Conservation (phyloP, 2,329 filamentous ascomycete species). For the Colletotrichum sojae region DNA sequence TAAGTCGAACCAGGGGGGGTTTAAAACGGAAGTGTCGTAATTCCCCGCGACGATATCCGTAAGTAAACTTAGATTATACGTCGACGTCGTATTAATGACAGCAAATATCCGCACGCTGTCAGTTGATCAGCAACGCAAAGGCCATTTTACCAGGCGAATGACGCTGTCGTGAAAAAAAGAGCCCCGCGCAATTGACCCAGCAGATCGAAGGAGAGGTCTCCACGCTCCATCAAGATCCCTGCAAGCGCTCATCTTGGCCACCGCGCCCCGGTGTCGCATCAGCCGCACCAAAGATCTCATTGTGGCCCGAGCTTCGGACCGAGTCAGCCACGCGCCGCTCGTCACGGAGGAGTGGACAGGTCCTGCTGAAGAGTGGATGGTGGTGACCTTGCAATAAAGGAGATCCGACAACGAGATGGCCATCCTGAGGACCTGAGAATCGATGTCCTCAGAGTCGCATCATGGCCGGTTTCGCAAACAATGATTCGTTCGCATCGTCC, state of each 20-base stretch:
- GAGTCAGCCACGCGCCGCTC: constrained; percentile 38
- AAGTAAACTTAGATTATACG: too few relatives aligned
- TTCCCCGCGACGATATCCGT: too few relatives aligned
- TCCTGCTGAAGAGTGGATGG: constrained; percentile 14
- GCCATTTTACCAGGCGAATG: constrained; percentile 10
- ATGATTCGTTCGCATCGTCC: constrained; percentile 53
- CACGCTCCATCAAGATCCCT: constrained; percentile 31
- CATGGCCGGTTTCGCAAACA: constrained; percentile 57
- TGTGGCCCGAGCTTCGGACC: constrained; percentile 25
- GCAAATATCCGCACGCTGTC: not conserved
- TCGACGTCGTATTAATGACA: not conserved
- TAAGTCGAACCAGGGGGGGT: not conserved
- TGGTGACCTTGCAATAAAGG: not conserved
- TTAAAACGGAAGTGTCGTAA: too few relatives aligned
- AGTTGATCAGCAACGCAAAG: constrained; percentile 1
- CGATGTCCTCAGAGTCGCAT: constrained; percentile 48
- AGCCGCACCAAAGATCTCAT: constrained; percentile 21
- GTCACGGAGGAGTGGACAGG: constrained; percentile 24
- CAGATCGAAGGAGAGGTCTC: constrained; percentile 25
- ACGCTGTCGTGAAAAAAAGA: constrained; percentile 34
- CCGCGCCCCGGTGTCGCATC: constrained; percentile 28
- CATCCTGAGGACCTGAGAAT: constrained; percentile 33
- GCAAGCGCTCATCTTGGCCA: constrained; percentile 13
- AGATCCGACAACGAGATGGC: constrained; percentile 52
- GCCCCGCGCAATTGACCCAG: constrained; percentile 37